phyloP scores from a whole-genome alignment of 345 rosid genomes.

The sweet orange (Citrus sinensis) region DNA sequence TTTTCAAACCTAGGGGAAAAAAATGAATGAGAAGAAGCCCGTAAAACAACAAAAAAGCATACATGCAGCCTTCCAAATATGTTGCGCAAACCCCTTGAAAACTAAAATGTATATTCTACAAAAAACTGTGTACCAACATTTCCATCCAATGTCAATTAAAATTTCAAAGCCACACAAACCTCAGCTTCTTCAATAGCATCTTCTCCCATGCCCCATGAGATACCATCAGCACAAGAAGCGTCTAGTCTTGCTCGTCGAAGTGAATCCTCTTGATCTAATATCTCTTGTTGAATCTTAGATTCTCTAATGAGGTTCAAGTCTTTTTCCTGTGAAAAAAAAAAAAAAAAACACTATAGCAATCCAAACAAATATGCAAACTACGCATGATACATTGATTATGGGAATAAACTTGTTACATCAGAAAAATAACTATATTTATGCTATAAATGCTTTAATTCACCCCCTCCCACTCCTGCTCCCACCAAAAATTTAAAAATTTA shows the following conservation, averaged over 20 bases:
- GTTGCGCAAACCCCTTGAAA: background rate
- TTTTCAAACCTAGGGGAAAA: background rate
- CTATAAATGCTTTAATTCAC: background rate
- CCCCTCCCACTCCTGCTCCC: background rate
- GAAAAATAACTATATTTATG: slow-evolving; percentile 1
- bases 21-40: background rate
- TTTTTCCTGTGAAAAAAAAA: slow-evolving; percentile 43
- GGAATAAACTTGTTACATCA: background rate
- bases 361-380: background rate
- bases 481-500: background rate
- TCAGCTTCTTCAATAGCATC: slow-evolving; percentile 94
- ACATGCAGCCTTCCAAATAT: no score
- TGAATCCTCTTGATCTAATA: slow-evolving; percentile 81
- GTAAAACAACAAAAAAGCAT: background rate
- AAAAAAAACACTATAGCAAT: slow-evolving; percentile 5
- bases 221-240: slow-evolving; percentile 84
- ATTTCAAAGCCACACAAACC: slow-evolving; percentile 42
- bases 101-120: background rate
- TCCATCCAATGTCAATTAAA: background rate
- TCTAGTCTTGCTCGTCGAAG: slow-evolving; percentile 76
- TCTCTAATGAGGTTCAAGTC: slow-evolving; percentile 61
- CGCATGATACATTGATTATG: background rate
- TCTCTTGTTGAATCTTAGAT: slow-evolving; percentile 49
- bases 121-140: background rate
- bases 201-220: slow-evolving; percentile 99